Evolutionary conservation across 1,139 yeast species (phyloP), one percentile per base, ranked within the genome.

Genomic region (Suhomyces guaymorum): DNA sequence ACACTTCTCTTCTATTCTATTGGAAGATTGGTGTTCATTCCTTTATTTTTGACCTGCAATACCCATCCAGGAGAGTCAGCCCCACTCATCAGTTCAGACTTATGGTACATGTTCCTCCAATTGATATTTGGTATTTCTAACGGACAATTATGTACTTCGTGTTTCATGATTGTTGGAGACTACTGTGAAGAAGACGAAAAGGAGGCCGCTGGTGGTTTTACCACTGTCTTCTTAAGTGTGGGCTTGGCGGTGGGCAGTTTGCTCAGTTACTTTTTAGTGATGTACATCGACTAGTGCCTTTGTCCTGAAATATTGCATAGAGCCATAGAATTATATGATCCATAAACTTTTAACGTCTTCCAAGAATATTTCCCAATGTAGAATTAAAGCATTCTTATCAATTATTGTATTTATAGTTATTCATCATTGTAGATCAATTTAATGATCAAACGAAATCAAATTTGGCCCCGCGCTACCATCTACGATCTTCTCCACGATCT

Each of bases 121-220:
- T 75, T 88, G 35, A 36, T 76, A 8, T 92, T 88, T 64, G 98
- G 98, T 0, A 51, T 87, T 30, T 78, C 95, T 6, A 89, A 87
- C 53, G 98, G 98, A 4, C 95, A 89, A 49, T 67, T 86, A 24
- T 74, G 86, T 36, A 82, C 95, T 5, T 76, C 89, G 15, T 75
- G 89, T 38, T 85, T 90, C 59, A 88, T 90, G 90, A 71, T 73
- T 26, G 86, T 90, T 5, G 83, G 90, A 0, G 69, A 70, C 13
- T 67, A 70, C 36, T 68, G 82, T 41, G 73, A 70, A 21, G 66
- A 61, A 11, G 67, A 68, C 10, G 74, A 74, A 14, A 82, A 80
- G 56, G 89, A 86, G 46, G 96, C 96, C 0, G 96, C 97, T 1
- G 96, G 97, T 24, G 97, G 96, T 3, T 85, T 89, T 56, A 84